Conservation (phyloP, 441 rosid genomes). For the Arabidopsis lyrata region DNA sequence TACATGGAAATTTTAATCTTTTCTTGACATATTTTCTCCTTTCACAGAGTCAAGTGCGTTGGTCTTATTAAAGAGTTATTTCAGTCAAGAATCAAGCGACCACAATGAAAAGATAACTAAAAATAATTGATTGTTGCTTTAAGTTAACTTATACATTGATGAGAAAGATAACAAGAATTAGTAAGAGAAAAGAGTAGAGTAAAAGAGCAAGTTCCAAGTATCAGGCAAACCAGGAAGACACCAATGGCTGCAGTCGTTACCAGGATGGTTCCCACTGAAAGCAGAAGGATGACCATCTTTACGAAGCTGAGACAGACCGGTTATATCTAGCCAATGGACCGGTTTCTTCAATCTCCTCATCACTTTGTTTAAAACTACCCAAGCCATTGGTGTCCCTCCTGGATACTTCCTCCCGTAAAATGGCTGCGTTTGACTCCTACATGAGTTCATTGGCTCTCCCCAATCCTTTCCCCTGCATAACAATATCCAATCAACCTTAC, state of each 20-base stretch:
- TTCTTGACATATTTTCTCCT: background rate
- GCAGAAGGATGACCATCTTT: constrained; percentile 69
- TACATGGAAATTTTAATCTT: background rate
- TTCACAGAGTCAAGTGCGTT: background rate
- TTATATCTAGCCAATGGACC: constrained; percentile 64
- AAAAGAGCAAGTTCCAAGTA: constrained; percentile 73
- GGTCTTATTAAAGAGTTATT: constrained; percentile 10
- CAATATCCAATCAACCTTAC: background rate
- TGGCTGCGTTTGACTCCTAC: constrained; percentile 60
- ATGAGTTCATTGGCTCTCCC: constrained; percentile 60
- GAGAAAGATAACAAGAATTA: background rate
- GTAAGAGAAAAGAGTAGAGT: constrained; percentile 52
- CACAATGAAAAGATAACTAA: constrained; percentile 18
- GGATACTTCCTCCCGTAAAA: constrained; percentile 62
- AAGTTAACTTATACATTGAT: constrained; percentile 24
- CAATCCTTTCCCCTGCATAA: constrained; percentile 66
- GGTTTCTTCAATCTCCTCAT: constrained; percentile 65
- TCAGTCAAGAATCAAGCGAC: constrained; percentile 25
- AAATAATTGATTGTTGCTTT: constrained; percentile 14
- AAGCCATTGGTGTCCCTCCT: constrained; percentile 62
- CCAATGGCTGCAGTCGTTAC: constrained; percentile 80
- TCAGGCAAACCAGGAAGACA: constrained; percentile 82
- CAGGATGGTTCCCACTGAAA: constrained; percentile 55
- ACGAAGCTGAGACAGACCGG: constrained; percentile 60
- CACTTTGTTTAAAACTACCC: constrained; percentile 64